Evolutionary conservation across 2,329 filamentous ascomycete genomes (phyloP).

Genomic region (Ophiobolus disseminans): DNA sequence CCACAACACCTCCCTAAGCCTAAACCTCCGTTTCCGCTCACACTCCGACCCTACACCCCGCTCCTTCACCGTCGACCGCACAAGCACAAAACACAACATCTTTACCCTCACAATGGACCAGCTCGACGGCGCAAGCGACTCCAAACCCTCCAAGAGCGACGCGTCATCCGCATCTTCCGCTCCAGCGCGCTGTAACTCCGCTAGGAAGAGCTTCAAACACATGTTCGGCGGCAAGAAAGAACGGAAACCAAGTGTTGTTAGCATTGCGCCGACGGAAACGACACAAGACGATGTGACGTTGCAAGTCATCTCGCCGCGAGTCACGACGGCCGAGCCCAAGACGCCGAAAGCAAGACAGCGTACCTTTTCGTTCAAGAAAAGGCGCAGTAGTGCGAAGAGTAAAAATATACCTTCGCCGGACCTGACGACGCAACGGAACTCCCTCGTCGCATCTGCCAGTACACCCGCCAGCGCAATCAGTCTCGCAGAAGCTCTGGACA

Average conservation of each 20-base stretch:
- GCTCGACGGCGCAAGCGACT: constrained; percentile 1
- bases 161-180: no score
- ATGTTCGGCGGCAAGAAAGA: constrained; percentile 1
- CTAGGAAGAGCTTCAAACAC: constrained; percentile 1
- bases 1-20: background rate
- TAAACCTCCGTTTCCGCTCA: background rate
- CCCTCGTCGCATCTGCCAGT: no score
- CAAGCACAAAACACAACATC: background rate
- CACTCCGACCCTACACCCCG: background rate
- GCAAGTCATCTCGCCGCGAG: constrained; percentile 9
- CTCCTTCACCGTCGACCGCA: background rate
- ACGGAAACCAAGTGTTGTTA: no score
- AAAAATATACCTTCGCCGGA: no score
- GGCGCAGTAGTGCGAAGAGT: background rate
- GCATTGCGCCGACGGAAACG: no score
- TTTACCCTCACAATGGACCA: constrained; percentile 5
- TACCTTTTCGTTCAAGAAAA: constrained; percentile 3
- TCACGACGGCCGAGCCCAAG: constrained; percentile 3
- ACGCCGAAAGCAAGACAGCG: background rate
- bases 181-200: no score
- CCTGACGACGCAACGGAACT: no score
- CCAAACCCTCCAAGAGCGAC: background rate
- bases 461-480: no score
- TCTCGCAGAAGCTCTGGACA: background rate
- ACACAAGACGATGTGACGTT: no score